Conservation (phyloP, 768 basidiomycete genomes). For the Tricholoma flavovirens region DNA sequence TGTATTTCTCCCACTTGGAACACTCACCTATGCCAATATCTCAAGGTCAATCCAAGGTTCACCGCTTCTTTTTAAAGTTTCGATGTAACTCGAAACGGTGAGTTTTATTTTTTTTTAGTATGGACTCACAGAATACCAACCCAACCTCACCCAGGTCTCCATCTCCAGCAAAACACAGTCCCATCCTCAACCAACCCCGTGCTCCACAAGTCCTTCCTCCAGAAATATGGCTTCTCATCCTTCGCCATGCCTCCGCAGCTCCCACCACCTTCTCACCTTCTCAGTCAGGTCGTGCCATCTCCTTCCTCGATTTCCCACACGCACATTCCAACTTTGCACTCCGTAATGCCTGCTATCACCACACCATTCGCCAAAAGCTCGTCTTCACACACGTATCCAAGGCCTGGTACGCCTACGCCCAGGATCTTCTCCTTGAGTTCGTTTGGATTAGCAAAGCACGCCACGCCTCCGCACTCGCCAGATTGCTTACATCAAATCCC, state of each 20-base stretch:
- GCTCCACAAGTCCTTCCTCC: constrained; percentile 43
- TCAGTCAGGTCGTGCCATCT: constrained; percentile 42
- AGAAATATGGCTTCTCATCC: constrained; percentile 63
- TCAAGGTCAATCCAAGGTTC: too few relatives aligned
- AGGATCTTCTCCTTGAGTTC: constrained; percentile 58
- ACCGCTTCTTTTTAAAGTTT: too few relatives aligned
- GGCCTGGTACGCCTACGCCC: constrained; percentile 48
- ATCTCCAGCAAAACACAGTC: neutral
- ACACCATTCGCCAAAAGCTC: constrained; percentile 43
- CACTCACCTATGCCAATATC: too few relatives aligned
- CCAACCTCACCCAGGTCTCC: neutral
- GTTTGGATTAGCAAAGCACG: constrained; percentile 59
- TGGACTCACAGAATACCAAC: too few relatives aligned
- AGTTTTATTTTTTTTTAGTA: too few relatives aligned
- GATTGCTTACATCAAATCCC: constrained; percentile 28
- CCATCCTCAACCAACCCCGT: neutral
- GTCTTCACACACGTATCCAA: constrained; percentile 49
- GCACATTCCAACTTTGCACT: constrained; percentile 28
- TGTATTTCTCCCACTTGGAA: too few relatives aligned
- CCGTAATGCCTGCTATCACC: constrained; percentile 39
- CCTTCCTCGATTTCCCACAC: constrained; percentile 49
- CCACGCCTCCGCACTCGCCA: constrained; percentile 42
- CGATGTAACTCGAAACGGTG: too few relatives aligned
- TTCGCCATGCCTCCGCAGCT: constrained; percentile 48
- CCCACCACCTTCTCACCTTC: constrained; percentile 34